Evolutionary conservation across 306 rosid genomes (phyloP), one percentile per base, ranked within the genome.

Genomic region (Vigna hirtella): DNA sequence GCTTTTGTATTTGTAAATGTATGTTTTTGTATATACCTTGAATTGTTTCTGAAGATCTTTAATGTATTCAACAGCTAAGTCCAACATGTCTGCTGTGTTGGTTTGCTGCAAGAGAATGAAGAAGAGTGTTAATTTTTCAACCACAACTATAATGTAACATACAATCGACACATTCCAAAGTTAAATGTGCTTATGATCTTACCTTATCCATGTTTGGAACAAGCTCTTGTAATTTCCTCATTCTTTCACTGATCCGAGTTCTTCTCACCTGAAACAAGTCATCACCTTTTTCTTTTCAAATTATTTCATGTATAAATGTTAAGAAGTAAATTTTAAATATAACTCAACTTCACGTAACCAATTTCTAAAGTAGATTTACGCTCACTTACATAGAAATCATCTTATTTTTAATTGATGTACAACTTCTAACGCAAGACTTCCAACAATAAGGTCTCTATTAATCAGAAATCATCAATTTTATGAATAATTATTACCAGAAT

Each of bases 151-250:
- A 20, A 11, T 65, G 49, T 22, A 66, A 26, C 57, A 16, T 7
- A 53, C 14, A 30, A 28, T 32, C 50, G 28, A 62, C 43, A 79
- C 26, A 43, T 76, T 61, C 18, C 20, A 59, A 1, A 2, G 9
- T 20, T 45, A 57, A 76, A 63, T n/a, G 36, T n/a, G 6, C 5
- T 32, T 28, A 38, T 32, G 49, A 66, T 52, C 50, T 53, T 81
- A 94, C 98, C 97, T 92, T 94, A 80, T 94, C 97, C 98, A 94
- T 94, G 89, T 90, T 89, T 13, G 98, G 98, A 11, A 94, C 98
- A 76, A 94, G 98, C 68, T 92, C 97, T 84, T 94, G 97, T 22
- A 94, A 86, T 82, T 94, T 94, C 78, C 96, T 86, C 96, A 94
- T 94, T 57, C 98, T 88, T 73, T 94, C 98, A 64, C 98, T 94